Evolutionary conservation across 2,329 filamentous ascomycete species (phyloP), one percentile per base, ranked within the genome.

Genomic region (Laburnicola sp.): DNA sequence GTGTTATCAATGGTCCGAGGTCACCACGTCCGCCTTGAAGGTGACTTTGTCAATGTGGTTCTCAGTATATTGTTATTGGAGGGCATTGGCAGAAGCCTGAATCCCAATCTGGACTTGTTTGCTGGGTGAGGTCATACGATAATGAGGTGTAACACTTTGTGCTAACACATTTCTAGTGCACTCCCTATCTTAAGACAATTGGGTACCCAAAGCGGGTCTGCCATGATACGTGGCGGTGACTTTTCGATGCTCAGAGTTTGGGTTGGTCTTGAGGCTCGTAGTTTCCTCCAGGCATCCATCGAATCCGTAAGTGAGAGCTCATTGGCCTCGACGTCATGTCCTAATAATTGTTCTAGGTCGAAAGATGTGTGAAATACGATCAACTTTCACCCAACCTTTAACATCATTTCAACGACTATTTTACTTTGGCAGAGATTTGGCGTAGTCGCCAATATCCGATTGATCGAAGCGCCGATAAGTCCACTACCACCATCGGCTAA

Each of bases 11-110:
- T 99, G 91, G 94, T 99, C 27, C 85, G 94, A 48, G 78, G 80
- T 7, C 94, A 99, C 70, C 94, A 99, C 68, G 94, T 99, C 3
- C 83, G 94, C 6, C 82, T 99, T 44, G 94, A 99, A 73, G 94
- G 94, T 6, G 94, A 99, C 71, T 99, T 97, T 69, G 91, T 99
- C 69, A 99, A 99, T 68, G 94, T 99, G 3, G 93, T 99, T 27
- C 87, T 99, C 51, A 96, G 91, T 53, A 97, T 97, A 46, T 77
- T 99, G 30, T 80, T 99, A 2, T 80, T 99, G 1, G 94, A 99
- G 71, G 94, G 94, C 5, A 99, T 97, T 65, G 94, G 94, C 0
- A 83, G 94, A 54, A 90, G 81, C 52, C 76, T 99, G 11, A 87
- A 97, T 70, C 93, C 94, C 0, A 80, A 93, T 46, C 78, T 97